Conservation (phyloP, 73 alveolate species). For the Breviolum minutum region DNA sequence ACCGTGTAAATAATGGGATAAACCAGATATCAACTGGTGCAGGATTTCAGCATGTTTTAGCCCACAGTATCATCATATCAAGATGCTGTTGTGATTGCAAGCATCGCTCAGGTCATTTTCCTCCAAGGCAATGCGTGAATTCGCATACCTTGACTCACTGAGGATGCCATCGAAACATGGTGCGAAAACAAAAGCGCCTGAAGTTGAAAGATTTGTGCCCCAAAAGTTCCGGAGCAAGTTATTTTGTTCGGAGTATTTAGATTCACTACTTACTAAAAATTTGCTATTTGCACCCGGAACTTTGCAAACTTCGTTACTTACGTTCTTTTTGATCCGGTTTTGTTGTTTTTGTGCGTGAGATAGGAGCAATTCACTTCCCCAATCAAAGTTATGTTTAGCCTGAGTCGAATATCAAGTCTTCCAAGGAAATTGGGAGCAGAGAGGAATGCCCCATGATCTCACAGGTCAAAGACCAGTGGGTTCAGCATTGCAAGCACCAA, state of each 20-base stretch:
- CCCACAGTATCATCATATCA: background rate
- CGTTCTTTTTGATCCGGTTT: too few species aligned
- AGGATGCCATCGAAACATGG: background rate
- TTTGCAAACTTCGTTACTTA: background rate
- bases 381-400: background rate
- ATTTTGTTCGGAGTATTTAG: too few species aligned
- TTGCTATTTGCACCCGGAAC: background rate
- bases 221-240: background rate
- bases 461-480: slow-evolving; percentile 20
- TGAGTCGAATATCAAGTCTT: background rate
- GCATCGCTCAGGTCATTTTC: slow-evolving; percentile 40
- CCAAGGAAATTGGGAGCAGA: background rate
- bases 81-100: background rate
- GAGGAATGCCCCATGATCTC: background rate
- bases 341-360: too few species aligned
- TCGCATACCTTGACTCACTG: background rate
- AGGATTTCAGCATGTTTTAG: background rate
- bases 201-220: too few species aligned
- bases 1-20: background rate
- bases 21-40: background rate
- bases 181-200: too few species aligned
- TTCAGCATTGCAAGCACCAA: background rate
- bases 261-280: background rate
- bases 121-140: slow-evolving; percentile 72
- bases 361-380: background rate